Percentiles rank a stretch among this genome's conserved stretches.
Conservation (phyloP, 2,329 filamentous ascomycete species). For the Stachybotrys echinatus region DNA sequence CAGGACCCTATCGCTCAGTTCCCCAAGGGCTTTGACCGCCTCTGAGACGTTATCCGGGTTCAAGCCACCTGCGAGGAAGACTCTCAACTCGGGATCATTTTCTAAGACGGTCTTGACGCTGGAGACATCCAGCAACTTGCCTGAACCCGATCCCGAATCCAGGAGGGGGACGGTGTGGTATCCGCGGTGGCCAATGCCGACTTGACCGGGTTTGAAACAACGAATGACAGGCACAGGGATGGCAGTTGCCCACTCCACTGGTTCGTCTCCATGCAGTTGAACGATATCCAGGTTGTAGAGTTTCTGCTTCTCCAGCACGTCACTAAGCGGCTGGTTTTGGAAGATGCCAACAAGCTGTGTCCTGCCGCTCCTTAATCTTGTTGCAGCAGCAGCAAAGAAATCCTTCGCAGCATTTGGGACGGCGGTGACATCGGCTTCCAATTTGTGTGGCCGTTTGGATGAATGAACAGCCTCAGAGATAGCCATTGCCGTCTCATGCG, state of each 20-base stretch:
- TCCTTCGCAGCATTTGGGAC: constrained; percentile 44
- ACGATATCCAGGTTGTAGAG: constrained; percentile 78
- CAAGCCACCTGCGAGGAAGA: constrained; percentile 83
- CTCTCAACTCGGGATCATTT: constrained; percentile 62
- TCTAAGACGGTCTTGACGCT: constrained; percentile 63
- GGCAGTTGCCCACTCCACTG: constrained; percentile 82
- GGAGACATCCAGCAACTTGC: constrained; percentile 67
- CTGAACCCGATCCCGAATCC: constrained; percentile 82
- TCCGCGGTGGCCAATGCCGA: constrained; percentile 67
- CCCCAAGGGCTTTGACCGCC: constrained; percentile 58
- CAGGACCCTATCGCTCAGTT: constrained; percentile 57
- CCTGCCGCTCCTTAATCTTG: constrained; percentile 46
- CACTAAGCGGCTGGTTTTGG: constrained; percentile 79
- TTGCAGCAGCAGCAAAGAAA: constrained; percentile 61
- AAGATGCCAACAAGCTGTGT: constrained; percentile 91
- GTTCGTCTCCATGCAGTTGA: constrained; percentile 88
- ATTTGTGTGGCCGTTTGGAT: constrained; percentile 47
- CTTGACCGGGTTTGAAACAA: constrained; percentile 72
- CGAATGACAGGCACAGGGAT: constrained; percentile 90
- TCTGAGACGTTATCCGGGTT: constrained; percentile 71
- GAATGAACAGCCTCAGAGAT: constrained; percentile 76
- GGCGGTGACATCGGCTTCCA: constrained; percentile 18
- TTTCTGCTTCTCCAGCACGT: constrained; percentile 74
- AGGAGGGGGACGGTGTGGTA: constrained; percentile 81
- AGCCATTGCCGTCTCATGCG: constrained; percentile 68